Evolutionary conservation across 306 rosid genomes (phyloP), one percentile per base, ranked within the genome.

Genomic region (Carpinus viminea): DNA sequence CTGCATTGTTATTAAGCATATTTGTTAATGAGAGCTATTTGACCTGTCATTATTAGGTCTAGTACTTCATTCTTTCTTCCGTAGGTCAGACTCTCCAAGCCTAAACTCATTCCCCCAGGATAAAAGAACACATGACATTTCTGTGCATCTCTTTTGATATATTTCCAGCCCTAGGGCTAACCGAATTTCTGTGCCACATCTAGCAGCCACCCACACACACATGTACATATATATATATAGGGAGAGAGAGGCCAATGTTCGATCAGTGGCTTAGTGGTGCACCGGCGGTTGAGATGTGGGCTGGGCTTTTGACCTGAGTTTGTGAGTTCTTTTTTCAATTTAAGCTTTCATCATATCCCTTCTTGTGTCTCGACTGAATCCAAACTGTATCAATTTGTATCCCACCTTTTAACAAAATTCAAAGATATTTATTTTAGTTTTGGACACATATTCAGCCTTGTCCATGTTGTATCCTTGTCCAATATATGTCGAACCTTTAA

Each of bases 101-200:
- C 20, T 16, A 18, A 54, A 54, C 26, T 24, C 26, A 55, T 55
- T 55, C 18, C 26, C 60, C 7, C 21, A n/a, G 60, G 60, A 17
- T n/a, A 20, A 18, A 38, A 38, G 4, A 38, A 3, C 4, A 38
- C 43, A 38, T 38, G 43, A 38, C 43, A 38, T 38, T 38, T 38
- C 43, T 38, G 43, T 38, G 43, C 43, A 38, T 38, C 15, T 51
- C 17, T 51, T 51, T 15, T 51, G 4, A 17, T 51, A 7, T 20
- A 54, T 54, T 54, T 54, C 60, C 60, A 54, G 60, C 60, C 60
- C 26, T 55, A n/a, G 7, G 60, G 60, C 60, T 55, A n/a, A n/a
- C 18, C 60, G 17, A 55, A 7, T 18, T 55, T 55, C 26, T 55
- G 7, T 18, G 60, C 9, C 24, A 55, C 9, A n/a, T 55, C 2